phyloP scores from a whole-genome alignment of 768 basidiomycete species.

The Rubroboletus pulcherrimus region DNA sequence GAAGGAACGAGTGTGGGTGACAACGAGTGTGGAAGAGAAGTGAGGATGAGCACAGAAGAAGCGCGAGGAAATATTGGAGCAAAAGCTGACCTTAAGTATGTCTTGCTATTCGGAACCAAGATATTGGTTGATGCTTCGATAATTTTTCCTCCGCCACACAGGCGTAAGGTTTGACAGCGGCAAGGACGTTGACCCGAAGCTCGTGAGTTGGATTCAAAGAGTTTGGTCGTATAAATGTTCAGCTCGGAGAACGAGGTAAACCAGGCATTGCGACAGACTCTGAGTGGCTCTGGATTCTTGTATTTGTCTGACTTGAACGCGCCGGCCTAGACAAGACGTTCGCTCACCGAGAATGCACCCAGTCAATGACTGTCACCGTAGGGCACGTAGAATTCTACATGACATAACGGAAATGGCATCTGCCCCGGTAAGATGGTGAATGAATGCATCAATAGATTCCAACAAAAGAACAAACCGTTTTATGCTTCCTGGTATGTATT shows the following conservation, averaged over 20 bases:
- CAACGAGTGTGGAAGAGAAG: neutral
- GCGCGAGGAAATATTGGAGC: neutral
- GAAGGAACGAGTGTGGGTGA: slow-evolving; percentile 1
- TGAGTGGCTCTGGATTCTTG: neutral
- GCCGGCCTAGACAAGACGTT: neutral
- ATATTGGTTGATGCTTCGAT: neutral
- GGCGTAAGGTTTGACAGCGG: neutral
- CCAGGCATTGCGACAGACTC: too few relatives aligned
- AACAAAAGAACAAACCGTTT: neutral
- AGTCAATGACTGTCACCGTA: neutral
- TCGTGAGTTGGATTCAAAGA: neutral
- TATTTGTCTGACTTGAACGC: neutral
- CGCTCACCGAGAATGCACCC: neutral
- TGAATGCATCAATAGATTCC: neutral
- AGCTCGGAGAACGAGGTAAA: neutral
- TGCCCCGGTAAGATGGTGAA: neutral
- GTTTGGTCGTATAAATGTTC: neutral
- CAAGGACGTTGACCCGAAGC: neutral
- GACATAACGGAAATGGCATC: neutral
- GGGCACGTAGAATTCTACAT: neutral
- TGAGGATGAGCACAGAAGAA: neutral
- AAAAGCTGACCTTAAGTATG: neutral
- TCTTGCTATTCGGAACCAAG: neutral
- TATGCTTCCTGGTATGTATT: neutral
- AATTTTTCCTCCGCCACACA: neutral